A percentile compares a stretch with the other conserved stretches of the same genome.
These are phyloP conservation scores for Hanseniaspora taiwanica DNA, from an alignment of 805 yeast genomes.

Conservation along the genomic window DNA sequence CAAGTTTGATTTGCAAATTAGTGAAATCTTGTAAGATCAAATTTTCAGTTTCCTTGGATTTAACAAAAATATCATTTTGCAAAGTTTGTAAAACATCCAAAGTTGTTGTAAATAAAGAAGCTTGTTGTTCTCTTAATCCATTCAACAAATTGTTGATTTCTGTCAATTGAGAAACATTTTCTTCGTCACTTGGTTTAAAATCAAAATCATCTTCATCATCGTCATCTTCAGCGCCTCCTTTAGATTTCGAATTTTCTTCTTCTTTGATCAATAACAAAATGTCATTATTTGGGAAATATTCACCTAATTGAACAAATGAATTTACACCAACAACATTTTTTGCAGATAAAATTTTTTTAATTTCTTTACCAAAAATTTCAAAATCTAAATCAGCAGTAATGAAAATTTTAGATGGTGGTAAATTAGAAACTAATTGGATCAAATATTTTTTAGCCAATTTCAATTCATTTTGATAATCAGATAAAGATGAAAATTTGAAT, in stretches of 20 bases:
- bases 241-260: constrained; percentile 1
- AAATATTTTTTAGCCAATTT: constrained; percentile 58
- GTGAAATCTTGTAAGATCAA: constrained; percentile 25
- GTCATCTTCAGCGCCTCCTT: constrained; percentile 1
- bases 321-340: constrained; percentile 37
- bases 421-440: constrained; percentile 57
- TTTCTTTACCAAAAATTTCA: constrained; percentile 19
- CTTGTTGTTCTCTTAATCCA: constrained; percentile 44
- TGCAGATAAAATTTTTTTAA: constrained; percentile 15
- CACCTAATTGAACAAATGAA: constrained; percentile 46
- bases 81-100: constrained; percentile 39
- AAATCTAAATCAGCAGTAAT: constrained; percentile 53
- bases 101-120: constrained; percentile 35
- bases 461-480: constrained; percentile 34
- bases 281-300: constrained; percentile 28
- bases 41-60: constrained; percentile 10
- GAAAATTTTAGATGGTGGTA: constrained; percentile 53
- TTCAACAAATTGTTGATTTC: constrained; percentile 41
- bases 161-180: constrained; percentile 40
- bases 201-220: constrained; percentile 41
- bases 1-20: constrained; percentile 34
- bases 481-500: constrained; percentile 47
- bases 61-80: constrained; percentile 32
- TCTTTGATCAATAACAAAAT: constrained; percentile 36
- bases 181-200: constrained; percentile 57